A percentile compares a stretch with the other conserved stretches of the same genome.
Conservation (phyloP, 2,329 filamentous ascomycete genomes). For the Chaetoscypha palmicola region DNA sequence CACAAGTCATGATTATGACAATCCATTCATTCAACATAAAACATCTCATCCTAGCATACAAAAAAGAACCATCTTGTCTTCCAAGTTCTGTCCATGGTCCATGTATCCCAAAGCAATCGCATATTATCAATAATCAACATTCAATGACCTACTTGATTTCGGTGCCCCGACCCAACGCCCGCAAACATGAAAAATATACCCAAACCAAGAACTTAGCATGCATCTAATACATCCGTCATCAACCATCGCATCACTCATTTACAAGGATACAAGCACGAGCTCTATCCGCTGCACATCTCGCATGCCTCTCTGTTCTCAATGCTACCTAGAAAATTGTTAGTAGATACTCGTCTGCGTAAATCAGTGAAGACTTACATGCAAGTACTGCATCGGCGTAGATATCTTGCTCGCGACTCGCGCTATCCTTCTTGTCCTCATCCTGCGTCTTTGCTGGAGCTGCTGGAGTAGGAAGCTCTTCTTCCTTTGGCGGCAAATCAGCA, state of each 20-base stretch:
- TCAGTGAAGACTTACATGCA: slow-evolving; percentile 58
- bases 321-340: slow-evolving; percentile 53
- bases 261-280: not conserved
- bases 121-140: slow-evolving; percentile 1
- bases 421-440: slow-evolving; percentile 65
- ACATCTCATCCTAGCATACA: too few relatives aligned
- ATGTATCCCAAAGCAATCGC: not conserved
- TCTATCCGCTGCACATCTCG: slow-evolving; percentile 90
- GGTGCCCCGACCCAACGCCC: not conserved
- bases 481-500: slow-evolving; percentile 46
- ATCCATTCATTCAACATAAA: not conserved
- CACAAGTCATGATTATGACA: too few relatives aligned
- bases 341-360: slow-evolving; percentile 18
- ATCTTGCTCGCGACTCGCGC: slow-evolving; percentile 72
- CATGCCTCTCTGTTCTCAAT: slow-evolving; percentile 96
- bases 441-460: slow-evolving; percentile 50
- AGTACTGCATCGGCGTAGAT: slow-evolving; percentile 93
- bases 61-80: not conserved
- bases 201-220: slow-evolving; percentile 14
- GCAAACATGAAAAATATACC: not conserved
- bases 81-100: not conserved
- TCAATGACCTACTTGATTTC: not conserved
- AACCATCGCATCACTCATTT: slow-evolving; percentile 5
- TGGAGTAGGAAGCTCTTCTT: slow-evolving; percentile 58
- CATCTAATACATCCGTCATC: slow-evolving; percentile 21